Evolutionary conservation across 352 stramenopile species (phyloP), one percentile per base, ranked within the genome.

Genomic region (Phytopythium sindhum): DNA sequence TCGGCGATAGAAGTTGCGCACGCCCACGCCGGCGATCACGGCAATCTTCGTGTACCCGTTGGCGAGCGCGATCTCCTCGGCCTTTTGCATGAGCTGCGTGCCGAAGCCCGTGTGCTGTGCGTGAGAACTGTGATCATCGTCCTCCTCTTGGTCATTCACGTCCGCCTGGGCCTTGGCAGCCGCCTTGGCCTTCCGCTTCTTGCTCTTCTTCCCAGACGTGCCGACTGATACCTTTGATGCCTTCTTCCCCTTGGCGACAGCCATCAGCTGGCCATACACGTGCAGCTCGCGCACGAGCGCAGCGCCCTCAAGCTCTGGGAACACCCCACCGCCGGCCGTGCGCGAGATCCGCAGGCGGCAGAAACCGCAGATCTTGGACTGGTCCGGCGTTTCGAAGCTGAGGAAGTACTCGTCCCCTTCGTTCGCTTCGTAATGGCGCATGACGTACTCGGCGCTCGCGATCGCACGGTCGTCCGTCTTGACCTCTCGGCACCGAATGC

Each of bases 401-500:
- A 98, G 80, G 64, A 98, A 98, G 64, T 95, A 96, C 69, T 98
- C 93, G 37, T 84, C 70, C 5, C 88, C 93, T 19, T 88, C 86
- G 56, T 95, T 96, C 4, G 89, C 90, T 24, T 84, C 69, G 72
- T 98, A 98, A 60, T 83, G 73, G 35, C 88, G 88, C 61, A 90
- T 67, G 7, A 95, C 61, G 54, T 87, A 80, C 58, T 94, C 75
- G 1, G 88, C 88, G 1, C 74, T 69, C 6, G 83, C 70, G 61
- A 95, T 93, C 37, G 88, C 87, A 1, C 73, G 73, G 54, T 95
- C 88, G 59, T 97, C 84, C 26, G 81, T 91, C 65, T 94, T 94
- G 37, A 98, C 89, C 66, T 98, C 93, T 45, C 93, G 86, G 61
- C 91, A 98, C 2, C 91, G 81, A 58, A 98, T 98, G 66, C 93